phyloP scores from a whole-genome alignment of 2,329 filamentous ascomycete genomes.

The Dactylellina drechsleri region DNA sequence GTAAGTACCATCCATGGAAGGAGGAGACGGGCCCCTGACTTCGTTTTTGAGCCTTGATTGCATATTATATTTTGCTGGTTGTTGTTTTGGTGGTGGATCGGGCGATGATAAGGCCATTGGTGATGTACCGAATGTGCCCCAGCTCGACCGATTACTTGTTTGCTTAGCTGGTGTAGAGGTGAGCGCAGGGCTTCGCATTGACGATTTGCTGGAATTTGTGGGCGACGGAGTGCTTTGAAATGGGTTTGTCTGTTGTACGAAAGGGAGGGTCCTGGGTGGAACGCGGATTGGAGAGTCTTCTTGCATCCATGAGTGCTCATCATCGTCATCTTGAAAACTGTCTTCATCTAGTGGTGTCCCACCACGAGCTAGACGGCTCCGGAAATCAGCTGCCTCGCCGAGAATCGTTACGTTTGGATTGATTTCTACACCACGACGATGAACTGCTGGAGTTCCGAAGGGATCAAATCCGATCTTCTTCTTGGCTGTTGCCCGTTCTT shows the following conservation, averaged over 20 bases:
- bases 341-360: conserved; percentile 47
- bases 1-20: conserved; percentile 12
- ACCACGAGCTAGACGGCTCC: conserved; percentile 39
- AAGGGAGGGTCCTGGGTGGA: conserved; percentile 40
- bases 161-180: conserved; percentile 35
- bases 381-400: conserved; percentile 45
- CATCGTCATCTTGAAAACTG: conserved; percentile 50
- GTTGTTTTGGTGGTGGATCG: conserved; percentile 24
- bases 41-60: conserved; percentile 48
- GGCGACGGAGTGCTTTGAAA: conserved; percentile 40
- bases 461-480: conserved; percentile 59
- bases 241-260: conserved; percentile 35
- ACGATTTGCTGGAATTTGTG: conserved; percentile 39
- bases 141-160: conserved; percentile 20
- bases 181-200: conserved; percentile 38
- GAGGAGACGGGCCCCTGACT: conserved; percentile 15
- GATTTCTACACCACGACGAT: conserved; percentile 46
- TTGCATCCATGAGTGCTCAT: conserved; percentile 51
- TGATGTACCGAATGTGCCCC: conserved; percentile 33
- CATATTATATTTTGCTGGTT: conserved; percentile 1
- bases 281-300: conserved; percentile 50
- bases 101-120: conserved; percentile 47
- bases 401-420: conserved; percentile 44
- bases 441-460: conserved; percentile 55
- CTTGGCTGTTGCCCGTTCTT: conserved; percentile 57